A percentile compares a stretch with the other conserved stretches of the same genome.
phyloP scores from a whole-genome alignment of 768 basidiomycete species.

The Tremella yokohamensis region DNA sequence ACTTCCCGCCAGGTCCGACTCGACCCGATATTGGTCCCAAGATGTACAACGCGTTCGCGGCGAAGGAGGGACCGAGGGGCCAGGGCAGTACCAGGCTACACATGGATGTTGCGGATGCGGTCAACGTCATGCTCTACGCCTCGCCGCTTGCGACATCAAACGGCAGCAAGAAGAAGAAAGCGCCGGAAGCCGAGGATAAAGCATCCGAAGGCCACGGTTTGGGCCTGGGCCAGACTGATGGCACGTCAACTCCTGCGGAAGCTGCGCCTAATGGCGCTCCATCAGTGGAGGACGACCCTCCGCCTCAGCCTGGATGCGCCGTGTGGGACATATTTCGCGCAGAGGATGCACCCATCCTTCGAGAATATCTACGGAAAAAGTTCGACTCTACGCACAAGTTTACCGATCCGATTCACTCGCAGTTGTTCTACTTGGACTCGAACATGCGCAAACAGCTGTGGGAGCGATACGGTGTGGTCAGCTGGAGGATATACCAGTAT shows the following conservation, averaged over 20 bases:
- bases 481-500: constrained; percentile 79
- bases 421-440: constrained; percentile 78
- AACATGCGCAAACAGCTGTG: constrained; percentile 65
- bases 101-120: constrained; percentile 88
- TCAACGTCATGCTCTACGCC: constrained; percentile 85
- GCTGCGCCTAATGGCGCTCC: neutral
- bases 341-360: constrained; percentile 72
- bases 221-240: neutral
- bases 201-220: neutral
- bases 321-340: constrained; percentile 89
- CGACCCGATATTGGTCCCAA: constrained; percentile 66
- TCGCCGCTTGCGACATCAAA: constrained; percentile 51
- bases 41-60: constrained; percentile 78
- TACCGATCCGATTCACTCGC: constrained; percentile 83
- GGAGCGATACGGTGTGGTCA: constrained; percentile 66
- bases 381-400: constrained; percentile 49
- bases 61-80: constrained; percentile 3
- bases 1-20: constrained; percentile 51
- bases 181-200: neutral
- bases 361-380: constrained; percentile 67
- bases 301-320: constrained; percentile 61
- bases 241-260: neutral
- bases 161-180: neutral
- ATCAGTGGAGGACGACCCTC: neutral
- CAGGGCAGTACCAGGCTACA: constrained; percentile 65